Conservation (phyloP, 2,329 filamentous ascomycete genomes). For the Diaporthe vexans region DNA sequence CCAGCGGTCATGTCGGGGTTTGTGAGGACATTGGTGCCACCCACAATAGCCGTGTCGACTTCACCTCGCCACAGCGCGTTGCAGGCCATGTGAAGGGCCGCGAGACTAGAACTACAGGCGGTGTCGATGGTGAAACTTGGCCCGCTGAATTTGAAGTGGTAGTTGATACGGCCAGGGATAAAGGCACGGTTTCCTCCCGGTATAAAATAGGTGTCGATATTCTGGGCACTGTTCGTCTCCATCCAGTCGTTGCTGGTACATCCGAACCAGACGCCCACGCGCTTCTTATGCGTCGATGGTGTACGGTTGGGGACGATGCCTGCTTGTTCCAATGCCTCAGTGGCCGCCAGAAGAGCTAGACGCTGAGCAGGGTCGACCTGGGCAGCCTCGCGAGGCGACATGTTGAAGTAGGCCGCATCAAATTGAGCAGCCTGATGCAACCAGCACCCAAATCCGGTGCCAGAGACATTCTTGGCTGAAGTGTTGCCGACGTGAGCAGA, state of each 20-base stretch:
- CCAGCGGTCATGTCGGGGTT: conserved; percentile 75
- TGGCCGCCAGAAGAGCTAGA: conserved; percentile 3
- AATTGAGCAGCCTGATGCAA: conserved; percentile 24
- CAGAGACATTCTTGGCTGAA: conserved; percentile 70
- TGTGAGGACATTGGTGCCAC: conserved; percentile 75
- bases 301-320: conserved; percentile 41
- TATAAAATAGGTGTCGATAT: conserved; percentile 42
- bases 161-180: conserved; percentile 53
- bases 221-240: conserved; percentile 69
- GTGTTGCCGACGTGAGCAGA: conserved; percentile 56
- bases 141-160: conserved; percentile 52
- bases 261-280: conserved; percentile 73
- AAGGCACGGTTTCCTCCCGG: conserved; percentile 48
- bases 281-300: conserved; percentile 46
- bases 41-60: conserved; percentile 75
- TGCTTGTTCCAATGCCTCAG: background rate
- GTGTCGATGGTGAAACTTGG: conserved; percentile 54
- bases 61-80: conserved; percentile 75
- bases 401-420: conserved; percentile 38
- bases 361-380: conserved; percentile 36
- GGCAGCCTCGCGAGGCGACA: conserved; percentile 28
- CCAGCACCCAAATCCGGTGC: conserved; percentile 65
- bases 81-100: conserved; percentile 66
- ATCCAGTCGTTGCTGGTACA: conserved; percentile 66
- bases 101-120: conserved; percentile 56